Percentiles rank a stretch among this genome's conserved stretches.
These are phyloP conservation scores for Kluyveromyces starmeri DNA, from an alignment of 805 yeast genomes.

Conservation along the genomic window DNA sequence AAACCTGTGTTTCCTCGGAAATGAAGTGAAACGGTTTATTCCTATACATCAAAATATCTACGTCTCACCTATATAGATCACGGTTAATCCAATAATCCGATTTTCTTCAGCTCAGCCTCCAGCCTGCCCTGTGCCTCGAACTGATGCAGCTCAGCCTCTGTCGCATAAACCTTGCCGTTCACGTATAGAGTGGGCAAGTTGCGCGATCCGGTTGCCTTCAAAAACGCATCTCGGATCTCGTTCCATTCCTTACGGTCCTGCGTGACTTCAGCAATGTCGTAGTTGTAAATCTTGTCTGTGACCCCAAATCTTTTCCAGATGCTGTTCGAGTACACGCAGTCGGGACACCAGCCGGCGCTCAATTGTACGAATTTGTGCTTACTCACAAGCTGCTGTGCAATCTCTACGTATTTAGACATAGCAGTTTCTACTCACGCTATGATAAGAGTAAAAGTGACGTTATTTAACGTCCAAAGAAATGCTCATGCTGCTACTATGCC, in stretches of 20 bases:
- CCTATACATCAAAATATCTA: no score
- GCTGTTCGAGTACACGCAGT: slow-evolving; percentile 54
- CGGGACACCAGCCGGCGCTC: slow-evolving; percentile 74
- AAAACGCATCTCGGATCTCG: slow-evolving; percentile 27
- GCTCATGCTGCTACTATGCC: no score
- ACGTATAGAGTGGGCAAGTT: slow-evolving; percentile 29
- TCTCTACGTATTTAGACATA: slow-evolving; percentile 22
- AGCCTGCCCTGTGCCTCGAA: slow-evolving; percentile 21
- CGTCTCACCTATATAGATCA: no score
- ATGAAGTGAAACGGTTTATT: no score
- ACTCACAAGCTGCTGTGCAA: slow-evolving; percentile 40
- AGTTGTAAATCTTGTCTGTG: slow-evolving; percentile 38
- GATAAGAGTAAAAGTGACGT: no score
- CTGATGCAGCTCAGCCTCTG: slow-evolving; percentile 25
- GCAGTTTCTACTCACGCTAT: no score
- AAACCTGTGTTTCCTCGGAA: not conserved
- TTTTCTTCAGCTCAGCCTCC: slow-evolving; percentile 19
- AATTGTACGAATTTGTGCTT: slow-evolving; percentile 45
- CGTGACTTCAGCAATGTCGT: slow-evolving; percentile 36
- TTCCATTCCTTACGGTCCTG: slow-evolving; percentile 18
- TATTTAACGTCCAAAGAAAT: no score
- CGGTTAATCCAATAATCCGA: slow-evolving; percentile 19
- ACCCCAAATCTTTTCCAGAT: slow-evolving; percentile 49
- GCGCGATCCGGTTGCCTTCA: slow-evolving; percentile 24
- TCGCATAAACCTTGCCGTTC: slow-evolving; percentile 28